Conservation (phyloP, 768 basidiomycete genomes). For the Collybia sordida region DNA sequence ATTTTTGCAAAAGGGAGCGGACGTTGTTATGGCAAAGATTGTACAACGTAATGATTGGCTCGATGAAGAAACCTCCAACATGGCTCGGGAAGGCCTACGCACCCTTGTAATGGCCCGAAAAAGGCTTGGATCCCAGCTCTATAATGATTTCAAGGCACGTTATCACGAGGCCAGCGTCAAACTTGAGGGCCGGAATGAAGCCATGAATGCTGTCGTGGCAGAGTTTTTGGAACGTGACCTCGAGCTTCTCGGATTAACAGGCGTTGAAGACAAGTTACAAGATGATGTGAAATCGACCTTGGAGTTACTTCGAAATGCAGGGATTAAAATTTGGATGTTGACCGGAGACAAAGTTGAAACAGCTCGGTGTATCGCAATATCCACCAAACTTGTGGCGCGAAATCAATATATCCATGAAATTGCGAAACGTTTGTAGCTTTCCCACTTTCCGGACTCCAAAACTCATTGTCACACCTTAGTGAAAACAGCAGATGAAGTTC, state of each 20-base stretch:
- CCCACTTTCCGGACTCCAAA: constrained; percentile 2
- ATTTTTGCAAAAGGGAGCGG: constrained; percentile 96
- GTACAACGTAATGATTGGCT: constrained; percentile 98
- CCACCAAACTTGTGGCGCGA: constrained; percentile 91
- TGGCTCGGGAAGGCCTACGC: constrained; percentile 94
- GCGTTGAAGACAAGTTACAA: constrained; percentile 99
- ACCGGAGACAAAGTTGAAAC: constrained; percentile 99
- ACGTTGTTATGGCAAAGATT: constrained; percentile 95
- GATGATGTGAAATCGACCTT: constrained; percentile 95
- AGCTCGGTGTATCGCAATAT: constrained; percentile 96
- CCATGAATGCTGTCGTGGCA: constrained; percentile 71
- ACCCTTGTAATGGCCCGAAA: constrained; percentile 93
- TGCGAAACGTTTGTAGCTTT: constrained; percentile 68
- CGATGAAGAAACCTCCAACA: constrained; percentile 97
- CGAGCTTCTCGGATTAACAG: constrained; percentile 90
- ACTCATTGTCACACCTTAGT: constrained; percentile 47
- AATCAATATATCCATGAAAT: constrained; percentile 98
- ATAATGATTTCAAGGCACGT: constrained; percentile 66
- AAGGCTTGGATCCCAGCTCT: constrained; percentile 65
- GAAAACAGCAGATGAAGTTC: constrained; percentile 77
- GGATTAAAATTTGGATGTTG: constrained; percentile 99
- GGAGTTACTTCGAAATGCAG: constrained; percentile 91
- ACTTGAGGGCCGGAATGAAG: constrained; percentile 79
- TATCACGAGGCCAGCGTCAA: constrained; percentile 80
- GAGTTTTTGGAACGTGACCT: constrained; percentile 85